Evolutionary conservation across 2,329 filamentous ascomycete species (phyloP).

Genomic region (Colletotrichum costaricense): DNA sequence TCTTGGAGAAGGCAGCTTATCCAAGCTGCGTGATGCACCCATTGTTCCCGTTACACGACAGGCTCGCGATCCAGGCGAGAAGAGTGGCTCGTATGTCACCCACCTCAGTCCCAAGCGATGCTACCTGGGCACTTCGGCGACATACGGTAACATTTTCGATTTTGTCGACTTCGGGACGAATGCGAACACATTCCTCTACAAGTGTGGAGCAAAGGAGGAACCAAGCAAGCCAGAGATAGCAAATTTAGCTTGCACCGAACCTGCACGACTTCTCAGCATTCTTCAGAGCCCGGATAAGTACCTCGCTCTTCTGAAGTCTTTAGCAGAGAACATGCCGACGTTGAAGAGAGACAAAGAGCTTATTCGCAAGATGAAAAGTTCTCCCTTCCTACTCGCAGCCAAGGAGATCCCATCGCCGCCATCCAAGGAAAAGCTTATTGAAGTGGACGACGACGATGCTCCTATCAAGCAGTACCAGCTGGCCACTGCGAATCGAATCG

Average conservation of each 20-base stretch:
- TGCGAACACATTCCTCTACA: conserved; percentile 88
- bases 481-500: conserved; percentile 76
- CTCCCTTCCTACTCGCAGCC: conserved; percentile 85
- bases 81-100: conserved; percentile 47
- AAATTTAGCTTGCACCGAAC: conserved; percentile 83
- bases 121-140: conserved; percentile 79
- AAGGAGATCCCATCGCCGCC: conserved; percentile 70
- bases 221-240: conserved; percentile 90
- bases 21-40: conserved; percentile 69
- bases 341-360: conserved; percentile 85
- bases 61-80: conserved; percentile 29
- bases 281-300: conserved; percentile 89
- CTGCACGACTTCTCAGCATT: conserved; percentile 81
- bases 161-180: conserved; percentile 94
- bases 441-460: conserved; percentile 70
- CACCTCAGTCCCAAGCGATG: conserved; percentile 77
- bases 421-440: conserved; percentile 58
- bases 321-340: conserved; percentile 77
- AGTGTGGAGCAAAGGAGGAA: conserved; percentile 90
- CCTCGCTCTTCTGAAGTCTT: conserved; percentile 80
- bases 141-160: conserved; percentile 92
- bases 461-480: conserved; percentile 84
- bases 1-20: conserved; percentile 70
- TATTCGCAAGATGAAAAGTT: conserved; percentile 78
- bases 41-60: conserved; percentile 76